These are phyloP conservation scores for Rhizopogon salebrosus DNA, from an alignment of 768 basidiomycete genomes.

Conservation along the genomic window DNA sequence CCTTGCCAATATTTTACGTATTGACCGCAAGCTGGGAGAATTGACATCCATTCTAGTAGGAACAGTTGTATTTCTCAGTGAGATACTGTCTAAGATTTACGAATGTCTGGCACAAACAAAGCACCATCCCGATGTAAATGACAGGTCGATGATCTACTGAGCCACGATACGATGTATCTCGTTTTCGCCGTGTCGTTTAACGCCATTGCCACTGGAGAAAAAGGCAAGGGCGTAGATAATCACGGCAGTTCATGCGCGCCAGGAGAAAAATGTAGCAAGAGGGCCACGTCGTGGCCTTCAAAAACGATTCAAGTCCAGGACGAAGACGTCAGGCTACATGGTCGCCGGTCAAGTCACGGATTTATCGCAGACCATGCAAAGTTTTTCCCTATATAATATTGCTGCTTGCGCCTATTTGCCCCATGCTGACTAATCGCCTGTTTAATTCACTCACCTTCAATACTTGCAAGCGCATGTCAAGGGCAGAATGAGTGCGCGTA, in stretches of 20 bases:
- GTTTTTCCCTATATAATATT: too few species aligned
- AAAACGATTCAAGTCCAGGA: not conserved
- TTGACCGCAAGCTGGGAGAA: not conserved
- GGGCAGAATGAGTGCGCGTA: constrained; percentile 19
- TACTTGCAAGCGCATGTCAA: not conserved
- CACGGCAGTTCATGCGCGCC: constrained; percentile 32
- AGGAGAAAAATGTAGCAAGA: not conserved
- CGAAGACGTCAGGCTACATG: not conserved
- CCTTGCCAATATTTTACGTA: too few species aligned
- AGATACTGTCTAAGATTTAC: not conserved
- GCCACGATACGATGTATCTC: constrained; percentile 22
- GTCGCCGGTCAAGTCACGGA: not conserved
- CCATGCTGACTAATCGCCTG: not conserved
- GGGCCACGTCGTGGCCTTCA: not conserved
- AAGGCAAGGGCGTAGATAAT: constrained; percentile 57
- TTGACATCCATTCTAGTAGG: not conserved
- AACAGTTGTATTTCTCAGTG: not conserved
- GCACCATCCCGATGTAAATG: constrained; percentile 32
- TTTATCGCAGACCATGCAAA: not conserved
- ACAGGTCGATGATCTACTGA: constrained; percentile 59
- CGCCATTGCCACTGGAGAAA: constrained; percentile 43
- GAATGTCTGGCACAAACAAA: constrained; percentile 24
- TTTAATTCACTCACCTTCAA: not conserved
- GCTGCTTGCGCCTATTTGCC: not conserved
- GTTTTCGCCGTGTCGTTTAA: constrained; percentile 69